Conservation (phyloP, 345 rosid species). For the Euphorbia lathyris region DNA sequence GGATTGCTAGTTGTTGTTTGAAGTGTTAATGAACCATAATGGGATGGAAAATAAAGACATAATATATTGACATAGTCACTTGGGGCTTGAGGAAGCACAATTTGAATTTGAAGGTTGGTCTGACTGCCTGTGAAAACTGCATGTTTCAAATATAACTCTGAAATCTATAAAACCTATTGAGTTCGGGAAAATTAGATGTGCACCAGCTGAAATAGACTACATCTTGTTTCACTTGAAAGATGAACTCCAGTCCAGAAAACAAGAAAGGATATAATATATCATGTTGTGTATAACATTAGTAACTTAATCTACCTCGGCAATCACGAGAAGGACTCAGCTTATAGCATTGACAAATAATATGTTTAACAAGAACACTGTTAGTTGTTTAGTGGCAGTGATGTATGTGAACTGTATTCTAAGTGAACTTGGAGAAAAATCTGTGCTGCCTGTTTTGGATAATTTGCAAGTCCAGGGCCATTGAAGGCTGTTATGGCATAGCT, state of each 20-base stretch:
- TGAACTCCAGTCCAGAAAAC: background rate
- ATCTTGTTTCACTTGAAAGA: background rate
- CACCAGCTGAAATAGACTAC: background rate
- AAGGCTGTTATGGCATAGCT: background rate
- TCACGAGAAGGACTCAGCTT: background rate
- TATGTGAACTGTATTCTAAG: background rate
- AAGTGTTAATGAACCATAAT: background rate
- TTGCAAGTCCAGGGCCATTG: background rate
- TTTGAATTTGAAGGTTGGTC: background rate
- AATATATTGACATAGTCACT: background rate
- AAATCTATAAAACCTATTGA: background rate
- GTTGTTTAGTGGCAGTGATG: background rate
- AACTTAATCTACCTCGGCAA: background rate
- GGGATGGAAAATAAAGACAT: background rate
- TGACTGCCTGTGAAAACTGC: background rate
- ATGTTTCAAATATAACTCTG: background rate
- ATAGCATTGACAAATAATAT: background rate
- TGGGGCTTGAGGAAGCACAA: background rate
- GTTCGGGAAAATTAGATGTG: background rate
- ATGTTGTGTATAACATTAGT: background rate
- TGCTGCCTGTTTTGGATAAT: background rate
- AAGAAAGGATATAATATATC: background rate
- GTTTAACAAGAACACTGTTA: background rate
- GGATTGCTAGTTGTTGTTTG: background rate
- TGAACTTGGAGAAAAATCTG: background rate